Conservation (phyloP, 768 basidiomycete species). For the Xerocomellus intermedius region DNA sequence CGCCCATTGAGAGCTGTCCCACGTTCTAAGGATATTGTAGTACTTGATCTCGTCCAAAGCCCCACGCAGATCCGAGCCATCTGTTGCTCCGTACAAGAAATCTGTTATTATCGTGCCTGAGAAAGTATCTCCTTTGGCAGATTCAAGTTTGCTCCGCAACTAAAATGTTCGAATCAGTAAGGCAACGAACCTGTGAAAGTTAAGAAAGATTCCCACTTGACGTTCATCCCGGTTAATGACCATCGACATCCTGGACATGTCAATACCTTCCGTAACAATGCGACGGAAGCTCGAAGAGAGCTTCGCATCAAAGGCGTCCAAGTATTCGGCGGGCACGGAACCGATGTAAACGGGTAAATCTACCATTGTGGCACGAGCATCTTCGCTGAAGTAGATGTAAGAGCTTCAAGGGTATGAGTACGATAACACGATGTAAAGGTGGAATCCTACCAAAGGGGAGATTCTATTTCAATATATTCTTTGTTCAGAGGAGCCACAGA, state of each 20-base stretch:
- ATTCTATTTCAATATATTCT: constrained; percentile 88
- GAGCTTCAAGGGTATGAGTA: constrained; percentile 47
- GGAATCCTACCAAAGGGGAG: constrained; percentile 72
- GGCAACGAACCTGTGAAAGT: not conserved
- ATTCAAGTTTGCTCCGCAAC: constrained; percentile 83
- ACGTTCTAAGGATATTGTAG: constrained; percentile 63
- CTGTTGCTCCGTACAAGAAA: constrained; percentile 79
- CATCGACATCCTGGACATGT: constrained; percentile 88
- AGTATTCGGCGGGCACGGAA: constrained; percentile 78
- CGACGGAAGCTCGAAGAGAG: constrained; percentile 66
- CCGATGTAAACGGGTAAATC: constrained; percentile 77
- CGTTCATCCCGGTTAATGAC: constrained; percentile 86
- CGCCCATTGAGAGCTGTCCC: constrained; percentile 78
- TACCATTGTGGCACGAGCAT: constrained; percentile 65
- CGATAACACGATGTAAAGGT: not conserved
- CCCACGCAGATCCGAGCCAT: constrained; percentile 73
- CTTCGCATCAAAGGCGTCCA: constrained; percentile 69
- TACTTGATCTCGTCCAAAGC: constrained; percentile 79
- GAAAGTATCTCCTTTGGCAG: constrained; percentile 78
- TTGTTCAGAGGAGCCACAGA: constrained; percentile 81
- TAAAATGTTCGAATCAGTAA: constrained; percentile 29
- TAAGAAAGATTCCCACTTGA: constrained; percentile 48
- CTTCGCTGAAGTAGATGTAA: constrained; percentile 82
- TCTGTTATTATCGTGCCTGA: constrained; percentile 73
- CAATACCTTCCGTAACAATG: constrained; percentile 73